phyloP scores from a whole-genome alignment of 192 early-diverging fungal genomes.

The Coemansia sp. region DNA sequence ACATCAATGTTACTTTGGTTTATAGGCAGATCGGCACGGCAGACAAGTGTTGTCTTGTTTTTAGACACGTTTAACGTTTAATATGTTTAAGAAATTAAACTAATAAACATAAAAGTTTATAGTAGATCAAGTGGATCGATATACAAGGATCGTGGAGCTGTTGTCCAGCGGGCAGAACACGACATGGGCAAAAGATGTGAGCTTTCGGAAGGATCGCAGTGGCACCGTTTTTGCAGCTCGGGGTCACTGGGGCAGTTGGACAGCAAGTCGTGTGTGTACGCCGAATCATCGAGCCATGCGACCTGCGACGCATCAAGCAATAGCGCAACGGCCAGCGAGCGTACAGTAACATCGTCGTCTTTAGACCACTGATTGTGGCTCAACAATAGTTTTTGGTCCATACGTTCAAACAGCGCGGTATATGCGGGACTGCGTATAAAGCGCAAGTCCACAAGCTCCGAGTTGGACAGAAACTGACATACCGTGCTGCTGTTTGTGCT shows the following conservation, averaged over 20 bases:
- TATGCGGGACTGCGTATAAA: constrained; percentile 62
- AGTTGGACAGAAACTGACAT: constrained; percentile 76
- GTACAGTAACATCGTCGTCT: constrained; percentile 52
- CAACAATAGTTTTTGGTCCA: constrained; percentile 55
- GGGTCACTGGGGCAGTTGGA: constrained; percentile 62
- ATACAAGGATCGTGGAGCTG: too few species aligned
- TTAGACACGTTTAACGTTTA: too few species aligned
- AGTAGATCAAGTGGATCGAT: too few species aligned
- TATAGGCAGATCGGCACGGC: too few species aligned
- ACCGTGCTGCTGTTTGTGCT: constrained; percentile 24
- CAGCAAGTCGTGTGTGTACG: constrained; percentile 58
- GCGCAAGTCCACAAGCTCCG: constrained; percentile 71
- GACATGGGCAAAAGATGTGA: constrained; percentile 30
- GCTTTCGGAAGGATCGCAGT: constrained; percentile 36
- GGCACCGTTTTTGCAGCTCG: constrained; percentile 21
- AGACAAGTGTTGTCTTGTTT: too few species aligned
- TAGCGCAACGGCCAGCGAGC: constrained; percentile 60
- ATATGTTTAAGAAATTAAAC: too few species aligned
- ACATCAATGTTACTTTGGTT: too few species aligned
- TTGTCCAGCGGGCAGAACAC: constrained; percentile 13
- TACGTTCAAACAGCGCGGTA: constrained; percentile 50
- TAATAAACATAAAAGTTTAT: too few species aligned
- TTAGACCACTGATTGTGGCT: constrained; percentile 52
- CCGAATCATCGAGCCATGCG: constrained; percentile 62
- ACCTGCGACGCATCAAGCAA: constrained; percentile 54